These are phyloP conservation scores for Lithocarpus polystachyus DNA, from an alignment of 306 rosid species.

Conservation along the genomic window DNA sequence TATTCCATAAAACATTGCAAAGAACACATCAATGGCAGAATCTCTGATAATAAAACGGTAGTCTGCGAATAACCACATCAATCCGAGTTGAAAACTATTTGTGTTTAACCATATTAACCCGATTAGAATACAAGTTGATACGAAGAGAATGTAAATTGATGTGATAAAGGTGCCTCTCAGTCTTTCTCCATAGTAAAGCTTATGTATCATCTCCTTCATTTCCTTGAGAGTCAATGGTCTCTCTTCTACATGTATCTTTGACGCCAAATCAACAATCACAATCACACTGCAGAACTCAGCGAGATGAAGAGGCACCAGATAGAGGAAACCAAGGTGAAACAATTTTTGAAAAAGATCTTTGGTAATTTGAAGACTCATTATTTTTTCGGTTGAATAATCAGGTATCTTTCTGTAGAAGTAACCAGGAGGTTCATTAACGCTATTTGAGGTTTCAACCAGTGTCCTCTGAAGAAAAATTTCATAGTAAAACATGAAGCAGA, in stretches of 20 bases:
- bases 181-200: conserved; percentile 21
- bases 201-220: conserved; percentile 20
- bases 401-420: too few species aligned
- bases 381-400: too few species aligned
- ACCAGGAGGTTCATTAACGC: not conserved
- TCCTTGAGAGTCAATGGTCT: conserved; percentile 26
- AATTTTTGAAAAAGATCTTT: conserved; percentile 14
- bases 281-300: conserved; percentile 29
- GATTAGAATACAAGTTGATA: conserved; percentile 23
- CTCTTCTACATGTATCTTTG: conserved; percentile 30
- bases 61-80: not conserved
- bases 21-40: not conserved
- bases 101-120: conserved; percentile 17
- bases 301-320: conserved; percentile 37
- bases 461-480: conserved; percentile 35
- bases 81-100: too few species aligned
- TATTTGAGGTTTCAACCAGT: conserved; percentile 20
- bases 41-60: not conserved
- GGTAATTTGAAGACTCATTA: not conserved
- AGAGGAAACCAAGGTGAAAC: conserved; percentile 33
- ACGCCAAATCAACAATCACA: conserved; percentile 29
- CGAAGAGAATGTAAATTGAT: conserved; percentile 25
- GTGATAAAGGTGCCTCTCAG: conserved; percentile 35
- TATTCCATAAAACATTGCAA: conserved; percentile 13
- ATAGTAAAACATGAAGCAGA: conserved; percentile 38